Evolutionary conservation across 192 early-diverging fungal species (phyloP), one percentile per base, ranked within the genome.

Genomic region (Dissophora globulifera): DNA sequence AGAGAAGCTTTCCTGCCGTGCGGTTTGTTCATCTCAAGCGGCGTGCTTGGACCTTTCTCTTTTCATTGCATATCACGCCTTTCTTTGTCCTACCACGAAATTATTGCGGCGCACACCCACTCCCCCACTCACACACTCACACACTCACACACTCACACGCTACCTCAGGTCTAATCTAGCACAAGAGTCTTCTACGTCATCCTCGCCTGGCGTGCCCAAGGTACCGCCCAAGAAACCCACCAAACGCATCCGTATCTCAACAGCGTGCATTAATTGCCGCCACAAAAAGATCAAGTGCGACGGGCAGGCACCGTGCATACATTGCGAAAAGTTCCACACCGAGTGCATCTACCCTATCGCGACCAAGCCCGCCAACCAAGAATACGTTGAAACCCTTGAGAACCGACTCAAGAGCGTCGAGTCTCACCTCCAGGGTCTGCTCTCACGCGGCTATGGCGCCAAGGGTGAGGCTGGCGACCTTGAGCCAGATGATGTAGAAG

Each of bases 271-370:
- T 22, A 79, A 72, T 25, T 82, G 81, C 45, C 69, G 81, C 23
- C 69, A 78, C 12, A 74, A 72, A 75, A 82, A 82, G 50, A 78
- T 79, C 19, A 82, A 82, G 63, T 82, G 81, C 42, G 76, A 82
- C 58, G 81, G 81, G 17, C 54, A 58, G 30, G 57, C 64, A 15
- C 81, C 81, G 12, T 82, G 81, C 31, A 62, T 64, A 19, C 76
- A 82, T 56, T 82, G 81, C 52, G 65, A 78, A 65, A 76, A 76
- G 47, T 66, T 66, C 52, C 58, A 51, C 11, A 54, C 63, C 27
- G 72, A 67, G 35, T 76, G 72, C 40, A 30, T 50, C 4, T 76
- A 76, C 9, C 72, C 72, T 3, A 41, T 46, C 9, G 64, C 64
- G 13, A 76, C 41, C 40, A 76, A 76, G 31, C 72, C 72, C 15